Conservation (phyloP, 2,329 filamentous ascomycete genomes). For the Ceratocystis variospora region DNA sequence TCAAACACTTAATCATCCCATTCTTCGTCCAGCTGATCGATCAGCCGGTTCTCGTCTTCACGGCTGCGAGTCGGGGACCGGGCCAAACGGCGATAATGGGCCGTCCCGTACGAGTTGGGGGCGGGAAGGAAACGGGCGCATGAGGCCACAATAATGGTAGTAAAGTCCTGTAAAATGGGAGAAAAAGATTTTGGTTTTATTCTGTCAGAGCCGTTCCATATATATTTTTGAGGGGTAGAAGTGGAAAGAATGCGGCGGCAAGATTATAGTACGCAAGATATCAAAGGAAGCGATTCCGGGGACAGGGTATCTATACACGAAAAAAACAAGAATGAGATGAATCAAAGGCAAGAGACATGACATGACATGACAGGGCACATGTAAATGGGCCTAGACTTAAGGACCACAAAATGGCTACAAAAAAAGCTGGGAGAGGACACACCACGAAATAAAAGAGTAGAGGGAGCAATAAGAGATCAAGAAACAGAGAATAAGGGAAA, state of each 20-base stretch:
- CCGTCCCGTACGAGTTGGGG: conserved; percentile 25
- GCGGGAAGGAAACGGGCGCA: conserved; percentile 53
- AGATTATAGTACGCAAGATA: too few species aligned
- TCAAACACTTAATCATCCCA: conserved; percentile 58
- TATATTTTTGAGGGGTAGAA: not conserved
- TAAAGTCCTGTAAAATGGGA: conserved; percentile 39
- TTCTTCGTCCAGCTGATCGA: conserved; percentile 92
- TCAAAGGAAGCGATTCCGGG: too few species aligned
- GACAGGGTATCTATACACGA: not conserved
- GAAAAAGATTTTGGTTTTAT: not conserved
- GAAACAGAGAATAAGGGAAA: not conserved
- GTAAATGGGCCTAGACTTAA: not conserved
- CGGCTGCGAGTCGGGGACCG: conserved; percentile 38
- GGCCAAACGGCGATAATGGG: conserved; percentile 54
- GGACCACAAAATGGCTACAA: not conserved
- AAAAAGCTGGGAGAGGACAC: conserved; percentile 11
- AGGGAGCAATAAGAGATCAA: conserved; percentile 7
- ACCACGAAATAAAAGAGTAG: conserved; percentile 1
- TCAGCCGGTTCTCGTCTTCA: conserved; percentile 84
- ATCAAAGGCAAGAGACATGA: not conserved
- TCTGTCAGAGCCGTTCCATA: not conserved
- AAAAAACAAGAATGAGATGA: not conserved
- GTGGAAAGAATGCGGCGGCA: not conserved
- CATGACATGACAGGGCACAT: not conserved
- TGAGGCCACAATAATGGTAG: conserved; percentile 54